Base-by-base conservation (phyloP, 768 basidiomycete genomes). In the Leucocoprinus leucothites region DNA sequence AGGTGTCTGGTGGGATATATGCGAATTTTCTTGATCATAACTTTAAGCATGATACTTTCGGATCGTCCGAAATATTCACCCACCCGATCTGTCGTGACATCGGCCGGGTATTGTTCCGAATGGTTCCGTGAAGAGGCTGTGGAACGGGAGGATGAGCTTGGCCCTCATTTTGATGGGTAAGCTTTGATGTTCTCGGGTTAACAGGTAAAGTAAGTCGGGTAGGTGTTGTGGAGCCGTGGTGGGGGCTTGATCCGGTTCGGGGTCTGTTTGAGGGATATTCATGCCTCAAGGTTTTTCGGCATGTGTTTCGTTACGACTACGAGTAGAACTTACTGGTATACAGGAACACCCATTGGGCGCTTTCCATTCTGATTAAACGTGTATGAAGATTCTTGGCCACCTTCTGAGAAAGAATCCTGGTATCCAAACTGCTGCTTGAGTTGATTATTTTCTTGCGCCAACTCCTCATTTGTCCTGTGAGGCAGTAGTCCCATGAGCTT, bases 151-250 rank as follows among this genome's bases (percentile, higher is more conserved):
- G 24, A 47, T 49, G 40, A 3, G 41, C 18, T 18, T 47, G 19
- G 22, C 62, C 57, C 34, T 61, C 56, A 28, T 61, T 66, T 51
- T 64, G 62, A 9, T 71, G 65, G 2, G 70, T 69, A 22, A 79
- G 63, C 31, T 68, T 73, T 7, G 82, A 79, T 41, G 75, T 72
- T 31, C 78, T 78, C 61, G 86, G 86, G 41, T 79, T 77, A 11
- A 75, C 81, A 16, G 84, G 85, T 19, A 90, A 73, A 2, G 89
- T 91, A 34, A 91, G 74, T 65, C 90, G 72, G 60, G 80, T 71
- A 22, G 87, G 87, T 18, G 76, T 85, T 9, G 81, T 55, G 16
- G 86, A 18, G 40, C 16, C 11, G 14, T 31, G 22, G 22, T n/a
- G 28, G 3, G 49, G 42, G 48, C 31, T 49, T 26, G 48, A 45